Evolutionary conservation across 352 stramenopile species (phyloP), one percentile per base, ranked within the genome.

Genomic region (Phytopythium aichiense): DNA sequence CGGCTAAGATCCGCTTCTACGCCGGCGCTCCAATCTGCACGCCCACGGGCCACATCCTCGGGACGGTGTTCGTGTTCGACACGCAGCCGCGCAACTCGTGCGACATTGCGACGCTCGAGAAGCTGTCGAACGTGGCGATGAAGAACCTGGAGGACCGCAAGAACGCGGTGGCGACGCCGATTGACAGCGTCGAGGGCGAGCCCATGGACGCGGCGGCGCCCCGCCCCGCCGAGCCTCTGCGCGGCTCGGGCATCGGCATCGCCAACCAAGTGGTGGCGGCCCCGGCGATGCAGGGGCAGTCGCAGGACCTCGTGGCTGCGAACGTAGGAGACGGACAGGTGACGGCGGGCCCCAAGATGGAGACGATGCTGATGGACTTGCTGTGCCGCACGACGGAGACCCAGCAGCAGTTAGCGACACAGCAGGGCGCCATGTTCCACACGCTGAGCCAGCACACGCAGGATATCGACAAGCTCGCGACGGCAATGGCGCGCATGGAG

Each of bases 121-220:
- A 95, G 67, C 72, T 95, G 20, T 93, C 84, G 55, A 95, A 95
- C 60, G 86, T 95, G 31, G 86, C 86, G 28, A 95, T 95, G 86
- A 95, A 95, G 68, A 93, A 95, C 65, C 60, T 95, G 38, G 86
- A 95, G 61, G 86, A 95, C 72, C 86, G 86, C n/a, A 95, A 95
- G 76, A 95, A 93, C 61, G 86, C 82, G 9, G 73, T 92, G 31
- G 79, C 80, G 6, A 72, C 84, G 11, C 86, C 86, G 28, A 58
- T 92, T 42, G 77, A 89, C 23, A 76, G 75, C 38, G 72, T 70
- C 4, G 74, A 79, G 40, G 70, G 73, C 5, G 71, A 82, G 45
- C 67, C 79, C 11, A 67, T 73, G 23, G 72, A 66, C 50, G 64
- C 65, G 53, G 64, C 65, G 53, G 53, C 71, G 31, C 71, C 76